phyloP scores from a whole-genome alignment of 2,329 filamentous ascomycete genomes.

The Madurella fahalii region DNA sequence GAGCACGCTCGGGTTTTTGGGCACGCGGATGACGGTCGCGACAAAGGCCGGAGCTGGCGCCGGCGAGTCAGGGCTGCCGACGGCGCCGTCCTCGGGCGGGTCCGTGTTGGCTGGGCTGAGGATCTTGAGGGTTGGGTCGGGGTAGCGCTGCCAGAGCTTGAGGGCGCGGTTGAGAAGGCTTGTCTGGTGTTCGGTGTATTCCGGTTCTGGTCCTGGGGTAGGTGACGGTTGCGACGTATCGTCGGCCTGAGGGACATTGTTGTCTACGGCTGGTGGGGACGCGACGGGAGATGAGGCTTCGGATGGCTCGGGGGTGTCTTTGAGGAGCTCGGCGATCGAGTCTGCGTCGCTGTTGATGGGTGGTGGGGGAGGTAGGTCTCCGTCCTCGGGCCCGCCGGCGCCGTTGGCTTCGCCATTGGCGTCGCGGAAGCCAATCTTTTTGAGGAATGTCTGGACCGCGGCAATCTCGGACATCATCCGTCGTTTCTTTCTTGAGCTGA shows the following conservation, averaged over 20 bases:
- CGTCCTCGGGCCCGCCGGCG: constrained; percentile 36
- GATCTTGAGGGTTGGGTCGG: constrained; percentile 52
- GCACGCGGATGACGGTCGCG: constrained; percentile 70
- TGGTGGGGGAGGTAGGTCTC: constrained; percentile 33
- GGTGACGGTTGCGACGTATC: constrained; percentile 16
- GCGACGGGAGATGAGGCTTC: constrained; percentile 1
- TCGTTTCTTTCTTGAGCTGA: constrained; percentile 68
- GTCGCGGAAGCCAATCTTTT: constrained; percentile 51
- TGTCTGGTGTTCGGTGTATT: constrained; percentile 45
- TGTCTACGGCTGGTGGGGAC: constrained; percentile 27
- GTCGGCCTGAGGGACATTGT: constrained; percentile 18
- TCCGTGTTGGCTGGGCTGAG: constrained; percentile 60
- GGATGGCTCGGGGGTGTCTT: constrained; percentile 27
- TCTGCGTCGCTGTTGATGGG: constrained; percentile 30
- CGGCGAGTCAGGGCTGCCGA: constrained; percentile 32
- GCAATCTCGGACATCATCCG: constrained; percentile 76
- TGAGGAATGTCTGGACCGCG: constrained; percentile 63
- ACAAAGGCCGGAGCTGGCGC: constrained; percentile 58
- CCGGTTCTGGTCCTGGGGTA: constrained; percentile 29
- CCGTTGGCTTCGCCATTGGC: constrained; percentile 28
- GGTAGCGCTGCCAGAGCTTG: constrained; percentile 60
- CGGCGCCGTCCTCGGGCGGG: constrained; percentile 62
- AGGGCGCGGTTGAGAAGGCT: constrained; percentile 53
- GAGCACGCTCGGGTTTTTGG: constrained; percentile 75
- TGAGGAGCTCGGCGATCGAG: constrained; percentile 55